Conservation (phyloP, 805 yeast species). For the Candida morakotiae region DNA sequence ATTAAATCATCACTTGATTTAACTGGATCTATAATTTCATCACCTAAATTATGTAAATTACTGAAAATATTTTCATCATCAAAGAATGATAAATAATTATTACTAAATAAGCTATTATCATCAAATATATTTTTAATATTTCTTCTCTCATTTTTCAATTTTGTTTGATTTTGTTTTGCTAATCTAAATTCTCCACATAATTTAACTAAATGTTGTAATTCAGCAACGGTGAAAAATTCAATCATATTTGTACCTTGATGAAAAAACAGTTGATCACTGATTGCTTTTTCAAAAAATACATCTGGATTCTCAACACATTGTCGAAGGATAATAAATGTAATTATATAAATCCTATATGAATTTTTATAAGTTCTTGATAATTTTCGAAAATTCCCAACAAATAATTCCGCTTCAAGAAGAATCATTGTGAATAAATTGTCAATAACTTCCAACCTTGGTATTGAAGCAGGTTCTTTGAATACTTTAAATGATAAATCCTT, state of each 20-base stretch:
- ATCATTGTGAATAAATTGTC: slow-evolving; percentile 28
- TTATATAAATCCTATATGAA: slow-evolving; percentile 37
- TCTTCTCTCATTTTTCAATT: slow-evolving; percentile 4
- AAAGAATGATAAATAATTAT: slow-evolving; percentile 3
- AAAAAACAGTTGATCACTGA: slow-evolving; percentile 21
- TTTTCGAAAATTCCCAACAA: slow-evolving; percentile 38
- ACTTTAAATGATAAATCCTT: slow-evolving; percentile 22
- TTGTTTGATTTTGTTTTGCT: slow-evolving; percentile 28
- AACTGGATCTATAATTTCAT: slow-evolving; percentile 9
- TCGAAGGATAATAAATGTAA: slow-evolving; percentile 35
- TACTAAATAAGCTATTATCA: neutral
- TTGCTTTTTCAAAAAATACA: slow-evolving; percentile 27
- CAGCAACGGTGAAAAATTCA: slow-evolving; percentile 32
- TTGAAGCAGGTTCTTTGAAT: slow-evolving; percentile 12
- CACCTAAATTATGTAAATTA: slow-evolving; percentile 10
- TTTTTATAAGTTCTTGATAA: slow-evolving; percentile 35
- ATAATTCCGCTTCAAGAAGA: slow-evolving; percentile 36
- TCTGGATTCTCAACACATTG: slow-evolving; percentile 41
- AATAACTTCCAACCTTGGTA: slow-evolving; percentile 25
- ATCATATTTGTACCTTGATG: slow-evolving; percentile 38
- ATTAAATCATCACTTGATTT: slow-evolving; percentile 29
- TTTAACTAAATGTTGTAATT: slow-evolving; percentile 30
- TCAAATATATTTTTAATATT: slow-evolving; percentile 7
- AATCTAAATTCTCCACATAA: slow-evolving; percentile 36
- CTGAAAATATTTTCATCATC: slow-evolving; percentile 7